Conservation (phyloP, 192 early-diverging fungal genomes). For the Gamsiella multidivaricata region DNA sequence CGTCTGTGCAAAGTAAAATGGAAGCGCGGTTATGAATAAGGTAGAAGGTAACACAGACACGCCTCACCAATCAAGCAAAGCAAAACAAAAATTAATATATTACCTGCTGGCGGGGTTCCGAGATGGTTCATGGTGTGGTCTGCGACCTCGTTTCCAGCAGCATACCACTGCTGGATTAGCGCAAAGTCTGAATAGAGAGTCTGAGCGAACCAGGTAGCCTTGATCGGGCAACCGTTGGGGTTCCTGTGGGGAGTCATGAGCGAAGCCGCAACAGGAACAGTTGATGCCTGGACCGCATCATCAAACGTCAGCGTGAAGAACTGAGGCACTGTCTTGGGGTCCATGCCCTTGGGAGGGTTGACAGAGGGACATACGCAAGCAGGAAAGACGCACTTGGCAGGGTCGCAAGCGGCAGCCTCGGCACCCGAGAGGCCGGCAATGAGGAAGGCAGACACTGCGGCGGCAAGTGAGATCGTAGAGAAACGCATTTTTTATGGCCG, state of each 20-base stretch:
- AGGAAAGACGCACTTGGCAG: constrained; percentile 61
- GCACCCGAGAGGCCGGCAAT: constrained; percentile 8
- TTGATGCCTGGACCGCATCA: constrained; percentile 64
- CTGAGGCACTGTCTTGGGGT: constrained; percentile 63
- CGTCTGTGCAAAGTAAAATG: constrained; percentile 25
- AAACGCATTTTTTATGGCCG: constrained; percentile 36
- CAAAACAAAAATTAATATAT: not conserved
- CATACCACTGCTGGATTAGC: constrained; percentile 69
- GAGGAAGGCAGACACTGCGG: constrained; percentile 26
- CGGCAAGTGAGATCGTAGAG: constrained; percentile 29
- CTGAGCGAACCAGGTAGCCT: constrained; percentile 70
- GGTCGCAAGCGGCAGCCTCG: constrained; percentile 56
- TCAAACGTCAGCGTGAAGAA: constrained; percentile 74
- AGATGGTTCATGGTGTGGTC: constrained; percentile 67
- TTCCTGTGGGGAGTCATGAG: constrained; percentile 48
- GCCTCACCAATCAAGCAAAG: not conserved
- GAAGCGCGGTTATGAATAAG: not conserved
- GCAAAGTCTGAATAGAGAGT: constrained; percentile 72
- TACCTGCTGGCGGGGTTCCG: constrained; percentile 48
- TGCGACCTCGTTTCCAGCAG: constrained; percentile 72
- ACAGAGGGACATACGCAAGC: constrained; percentile 62
- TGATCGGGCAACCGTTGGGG: constrained; percentile 67
- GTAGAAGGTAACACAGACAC: constrained; percentile 25
- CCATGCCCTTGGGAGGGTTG: constrained; percentile 60
- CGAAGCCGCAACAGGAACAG: constrained; percentile 23